Evolutionary conservation across 768 basidiomycete species (phyloP), one percentile per base, ranked within the genome.

Genomic region (Lactarius akahatsu): DNA sequence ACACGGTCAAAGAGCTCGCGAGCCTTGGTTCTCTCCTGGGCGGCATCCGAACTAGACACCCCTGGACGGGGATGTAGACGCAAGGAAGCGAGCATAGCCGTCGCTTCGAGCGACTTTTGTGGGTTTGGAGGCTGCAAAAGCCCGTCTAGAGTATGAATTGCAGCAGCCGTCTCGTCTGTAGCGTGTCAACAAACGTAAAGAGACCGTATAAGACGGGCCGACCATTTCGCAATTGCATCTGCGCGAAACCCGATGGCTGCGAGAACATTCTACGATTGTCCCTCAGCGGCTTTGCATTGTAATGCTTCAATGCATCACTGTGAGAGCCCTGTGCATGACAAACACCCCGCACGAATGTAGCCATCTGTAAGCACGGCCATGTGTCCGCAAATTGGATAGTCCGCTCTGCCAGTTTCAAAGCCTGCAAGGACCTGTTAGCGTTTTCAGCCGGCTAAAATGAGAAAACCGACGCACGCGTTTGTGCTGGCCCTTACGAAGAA

Each of bases 381-480:
- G 91, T 94, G 72, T 98, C 96, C 0, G 96, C 91, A 72, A 92
- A 97, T 74, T 98, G 95, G 47, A 98, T 88, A 0, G 95, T 90
- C 60, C 95, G 85, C 72, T 98, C 97, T 28, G 94, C 95, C 23
- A 98, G 80, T 80, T 98, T 99, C 54, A 96, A 76, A 0, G 94
- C 93, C 88, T 94, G 63, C 1, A 62, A 26, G 23, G 61, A 54
- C 23, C 30, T 30, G 34, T 69, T 18, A 62, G 63, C 30, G 47
- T 23, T 32, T 18, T 40, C 26, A 2, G 18, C 6, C 16, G 36
- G 13, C 43, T 11, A 30, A 52, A 28, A 34, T 16, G 9, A 11
- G 18, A 9, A 57, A 23, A 45, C n/a, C 13, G 4, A 75, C 81
- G 45, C 67, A 88, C 93, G 69, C 84, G 82, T 66, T 82, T 79